These are phyloP conservation scores for Moricandia moricandioides DNA, from an alignment of 345 rosid genomes.

Conservation along the genomic window DNA sequence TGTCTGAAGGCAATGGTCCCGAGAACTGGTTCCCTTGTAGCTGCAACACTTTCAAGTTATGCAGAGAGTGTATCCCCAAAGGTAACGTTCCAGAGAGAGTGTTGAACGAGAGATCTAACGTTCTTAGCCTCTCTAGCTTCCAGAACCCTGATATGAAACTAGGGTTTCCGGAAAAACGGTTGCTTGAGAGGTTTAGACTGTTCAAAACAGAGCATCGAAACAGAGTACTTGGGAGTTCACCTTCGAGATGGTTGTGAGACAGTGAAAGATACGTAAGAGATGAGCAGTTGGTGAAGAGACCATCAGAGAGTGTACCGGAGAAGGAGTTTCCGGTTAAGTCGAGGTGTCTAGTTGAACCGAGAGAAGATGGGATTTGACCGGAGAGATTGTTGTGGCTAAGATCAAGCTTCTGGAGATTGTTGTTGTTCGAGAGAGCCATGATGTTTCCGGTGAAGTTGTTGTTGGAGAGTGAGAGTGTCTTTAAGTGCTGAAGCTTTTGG, in stretches of 20 bases:
- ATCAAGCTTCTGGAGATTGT: conserved; percentile 51
- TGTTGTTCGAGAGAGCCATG: conserved; percentile 37
- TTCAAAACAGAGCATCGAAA: conserved; percentile 54
- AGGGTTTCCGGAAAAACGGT: conserved; percentile 59
- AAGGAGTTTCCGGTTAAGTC: conserved; percentile 74
- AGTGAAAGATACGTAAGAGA: conserved; percentile 63
- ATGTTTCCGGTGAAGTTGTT: conserved; percentile 65
- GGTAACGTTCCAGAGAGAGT: conserved; percentile 59
- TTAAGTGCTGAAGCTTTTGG: conserved; percentile 60
- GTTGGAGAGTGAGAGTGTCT: conserved; percentile 59
- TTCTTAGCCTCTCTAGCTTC: conserved; percentile 53
- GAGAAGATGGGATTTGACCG: conserved; percentile 52
- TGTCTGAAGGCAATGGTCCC: conserved; percentile 65
- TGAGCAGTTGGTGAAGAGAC: conserved; percentile 42
- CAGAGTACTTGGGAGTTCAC: conserved; percentile 56
- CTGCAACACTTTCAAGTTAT: conserved; percentile 55
- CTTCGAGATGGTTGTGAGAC: conserved; percentile 61
- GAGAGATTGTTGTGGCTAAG: conserved; percentile 69
- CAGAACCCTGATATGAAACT: conserved; percentile 53
- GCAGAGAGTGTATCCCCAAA: conserved; percentile 46
- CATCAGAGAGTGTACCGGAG: conserved; percentile 63
- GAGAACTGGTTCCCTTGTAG: conserved; percentile 59
- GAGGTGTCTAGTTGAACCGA: conserved; percentile 45
- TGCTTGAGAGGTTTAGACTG: conserved; percentile 62
- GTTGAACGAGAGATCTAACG: conserved; percentile 73